Evolutionary conservation across 164 flowering plant genomes (phyloP), one percentile per base, ranked within the genome.

Genomic region (Macadamia integrifolia): DNA sequence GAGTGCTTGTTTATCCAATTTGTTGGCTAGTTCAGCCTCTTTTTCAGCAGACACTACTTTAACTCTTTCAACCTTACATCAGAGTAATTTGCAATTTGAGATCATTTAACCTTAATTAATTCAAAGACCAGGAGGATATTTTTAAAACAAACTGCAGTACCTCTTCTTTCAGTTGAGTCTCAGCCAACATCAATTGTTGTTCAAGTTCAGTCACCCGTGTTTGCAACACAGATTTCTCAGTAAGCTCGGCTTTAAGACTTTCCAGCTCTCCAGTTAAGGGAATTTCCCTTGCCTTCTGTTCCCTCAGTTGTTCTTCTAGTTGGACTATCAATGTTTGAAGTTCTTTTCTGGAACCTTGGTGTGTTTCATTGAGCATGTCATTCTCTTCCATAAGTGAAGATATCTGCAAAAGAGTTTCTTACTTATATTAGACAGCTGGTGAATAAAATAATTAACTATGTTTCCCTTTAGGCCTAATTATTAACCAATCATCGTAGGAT

Each of bases 381-480:
- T 89, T 92, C 77, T 94, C 98, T 76, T 90, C 97, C 84, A 80
- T 71, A 9, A 85, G 67, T 61, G 92, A 80, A 75, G 86, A 77
- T 68, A 94, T 79, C 99, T 94, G 90, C 35, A 78, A 56, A 9
- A 60, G 6, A 31, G 18, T n/a, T 70, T 12, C 9, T 61, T 58
- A 35, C 28, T 40, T 40, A 30, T 31, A 44, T 62, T 11, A 66
- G 61, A 71, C 44, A 49, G 29, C 50, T 31, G 28, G 11, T 8
- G 28, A 12, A 50, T 12, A 29, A 48, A 29, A 46, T 28, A 49
- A 31, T 17, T 10, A 49, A 48, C 0, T 48, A 23, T 23, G 8
- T 62, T 43, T 48, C 43, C n/a, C 28, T 42, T 29, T 14, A 48
- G 50, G n/a, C 13, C 29, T 12, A 49, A 64, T 17, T 2, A 31